Conservation (phyloP, 495 filamentous ascomycete genomes). For the Letharia lupina region DNA sequence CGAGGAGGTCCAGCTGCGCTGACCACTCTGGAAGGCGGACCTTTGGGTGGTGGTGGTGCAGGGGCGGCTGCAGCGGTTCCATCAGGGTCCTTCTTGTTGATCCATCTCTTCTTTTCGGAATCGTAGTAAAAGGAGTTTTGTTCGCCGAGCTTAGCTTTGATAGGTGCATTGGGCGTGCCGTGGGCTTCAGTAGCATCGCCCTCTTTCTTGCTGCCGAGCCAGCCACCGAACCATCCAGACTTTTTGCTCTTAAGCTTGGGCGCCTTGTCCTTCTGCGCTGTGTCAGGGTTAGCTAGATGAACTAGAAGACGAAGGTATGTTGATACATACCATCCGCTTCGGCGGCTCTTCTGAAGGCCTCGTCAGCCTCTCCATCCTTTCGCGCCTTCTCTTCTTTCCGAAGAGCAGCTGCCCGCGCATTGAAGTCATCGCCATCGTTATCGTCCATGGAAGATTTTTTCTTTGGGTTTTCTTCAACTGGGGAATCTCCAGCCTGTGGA, state of each 20-base stretch:
- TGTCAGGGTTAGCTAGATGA: slow-evolving; percentile 8
- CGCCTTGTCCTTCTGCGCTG: slow-evolving; percentile 38
- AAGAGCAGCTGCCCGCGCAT: slow-evolving; percentile 43
- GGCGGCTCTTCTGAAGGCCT: slow-evolving; percentile 72
- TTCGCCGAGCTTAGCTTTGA: slow-evolving; percentile 91
- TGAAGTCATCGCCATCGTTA: slow-evolving; percentile 53
- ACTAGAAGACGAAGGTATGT: background rate
- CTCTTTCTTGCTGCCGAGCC: slow-evolving; percentile 74
- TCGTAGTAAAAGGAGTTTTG: slow-evolving; percentile 91
- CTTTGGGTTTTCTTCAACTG: slow-evolving; percentile 50
- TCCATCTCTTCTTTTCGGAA: slow-evolving; percentile 88
- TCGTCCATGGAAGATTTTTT: slow-evolving; percentile 77
- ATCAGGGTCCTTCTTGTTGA: slow-evolving; percentile 79
- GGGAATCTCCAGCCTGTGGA: slow-evolving; percentile 30
- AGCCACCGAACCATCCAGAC: slow-evolving; percentile 71
- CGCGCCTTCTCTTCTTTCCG: slow-evolving; percentile 45
- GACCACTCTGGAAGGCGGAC: slow-evolving; percentile 31
- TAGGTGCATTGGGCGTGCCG: slow-evolving; percentile 54
- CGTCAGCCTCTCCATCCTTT: slow-evolving; percentile 51
- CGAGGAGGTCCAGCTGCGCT: slow-evolving; percentile 25
- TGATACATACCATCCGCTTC: slow-evolving; percentile 66
- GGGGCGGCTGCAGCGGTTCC: slow-evolving; percentile 40
- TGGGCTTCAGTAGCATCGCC: slow-evolving; percentile 31
- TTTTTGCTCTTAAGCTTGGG: slow-evolving; percentile 48
- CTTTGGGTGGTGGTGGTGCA: slow-evolving; percentile 45